Base-by-base conservation (phyloP, 2,329 filamentous ascomycete species). In the Claviceps sp. region DNA sequence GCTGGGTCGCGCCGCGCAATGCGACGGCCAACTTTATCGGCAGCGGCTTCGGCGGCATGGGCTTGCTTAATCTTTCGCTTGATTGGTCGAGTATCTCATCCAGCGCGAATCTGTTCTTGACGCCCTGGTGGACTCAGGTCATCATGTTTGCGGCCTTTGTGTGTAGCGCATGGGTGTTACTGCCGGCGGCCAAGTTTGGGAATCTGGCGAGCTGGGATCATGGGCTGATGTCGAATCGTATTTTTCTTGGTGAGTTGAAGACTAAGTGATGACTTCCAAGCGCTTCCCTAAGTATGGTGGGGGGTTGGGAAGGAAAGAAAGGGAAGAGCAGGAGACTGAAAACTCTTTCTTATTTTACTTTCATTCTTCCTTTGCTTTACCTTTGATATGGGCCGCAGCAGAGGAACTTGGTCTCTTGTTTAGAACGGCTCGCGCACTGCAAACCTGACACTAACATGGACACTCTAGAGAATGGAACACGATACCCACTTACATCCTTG, bases 41-140 rank as follows among this genome's bases (percentile, higher is more conserved):
- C 1, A 73, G 74, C 4, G 79, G 79, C 0, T 71, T 81, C n/a
- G 78, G 79, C 4, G 78, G 78, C 5, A 80, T 82, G 75, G 78
- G 77, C 0, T 73, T 82, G 54, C 63, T 82, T 40, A 82, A 82
- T 53, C 64, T 82, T 1, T 75, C 73, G 1, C 64, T 82, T 18
- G 75, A 82, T 57, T 82, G 78, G 78, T 78, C 78, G 3, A 81
- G 77, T 55, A 73, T 82, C 50, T 72, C 73, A n/a, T 73, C 72
- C 26, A 69, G 69, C 44, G 70, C 67, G 11, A 78, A 70, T 48
- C 62, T 78, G 50, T 75, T 81, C 55, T 65, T 79, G 37, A 76
- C 74, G 3, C 79, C 75, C 0, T 82, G 75, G 69, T 81, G 76
- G 66, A 80, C 78, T 0, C 78, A 80, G 37, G 73, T 78, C 18